Evolutionary conservation across 2,329 filamentous ascomycete genomes (phyloP), one percentile per base, ranked within the genome.

Genomic region (Venturia effusa): DNA sequence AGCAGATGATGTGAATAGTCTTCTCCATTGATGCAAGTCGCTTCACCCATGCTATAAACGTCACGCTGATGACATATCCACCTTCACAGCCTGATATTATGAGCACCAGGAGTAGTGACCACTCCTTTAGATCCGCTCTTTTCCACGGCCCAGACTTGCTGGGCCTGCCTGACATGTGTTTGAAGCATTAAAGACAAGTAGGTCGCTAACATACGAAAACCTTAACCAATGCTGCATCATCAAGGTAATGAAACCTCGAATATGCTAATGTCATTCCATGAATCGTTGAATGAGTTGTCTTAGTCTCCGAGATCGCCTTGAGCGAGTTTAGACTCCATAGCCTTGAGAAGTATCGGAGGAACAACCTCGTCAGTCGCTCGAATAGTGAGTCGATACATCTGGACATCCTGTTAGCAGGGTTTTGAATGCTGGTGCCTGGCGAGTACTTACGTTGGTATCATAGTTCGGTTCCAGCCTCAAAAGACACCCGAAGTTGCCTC

Each of bases 321-420:
- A 8, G 88, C 81, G 59, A 97, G 80, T 66, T 88, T 84, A 67
- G 93, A 89, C 72, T 95, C 89, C 91, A 99, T 96, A 65, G 89
- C 78, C 74, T 90, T 92, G 71, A 94, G 79, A 64, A 99, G 74
- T 24, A 93, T 82, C 1, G 84, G 82, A 8, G 94, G 92, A 0
- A 99, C 90, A 39, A 81, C 84, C 72, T 97, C 94, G 71, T 97
- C 93, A 0, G 94, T 99, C 6, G 93, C 94, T 67, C 94, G 85
- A 69, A 99, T 88, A 0, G 94, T 99, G 66, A 97, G 81, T 62
- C 94, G 92, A 71, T 95, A 89, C 91, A 97, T 97, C 94, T 97
- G 69, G 40, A 34, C 72, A 67, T 69, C 65, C 68, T 62, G 68
- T 66, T 40, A 65, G 57, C 37, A 55, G 5, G 7, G 4, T 22